Base-by-base conservation (phyloP, 768 basidiomycete genomes). In the Cystobasidium tubakii region DNA sequence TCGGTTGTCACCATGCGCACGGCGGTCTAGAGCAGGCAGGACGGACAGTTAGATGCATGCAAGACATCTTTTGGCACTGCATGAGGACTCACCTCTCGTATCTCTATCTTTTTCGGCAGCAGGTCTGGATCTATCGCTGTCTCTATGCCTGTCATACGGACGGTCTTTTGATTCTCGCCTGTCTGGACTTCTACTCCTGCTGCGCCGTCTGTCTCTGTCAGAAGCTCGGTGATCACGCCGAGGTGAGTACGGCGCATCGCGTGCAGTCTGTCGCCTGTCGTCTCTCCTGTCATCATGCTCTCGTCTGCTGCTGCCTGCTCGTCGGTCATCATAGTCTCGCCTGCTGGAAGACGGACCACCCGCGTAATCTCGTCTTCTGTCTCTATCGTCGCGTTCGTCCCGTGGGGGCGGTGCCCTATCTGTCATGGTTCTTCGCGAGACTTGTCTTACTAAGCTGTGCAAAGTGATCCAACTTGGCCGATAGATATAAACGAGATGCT, bases 271-370 rank as follows among this genome's bases (percentile, higher is more conserved):
- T 73, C 73, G 46, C 25, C 21, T 19, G 13, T 69, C 42, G 66
- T 53, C 25, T 53, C 66, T 63, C 31, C 54, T 39, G 66, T 19
- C 66, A 29, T 34, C n/a, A 15, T 55, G 25, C 10, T 66, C 65
- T 36, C 69, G 31, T 15, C 74, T 27, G 27, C 66, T 67, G 53
- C 66, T 34, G 4, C 36, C 65, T 23, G 53, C 27, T 25, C 66
- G 23, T 39, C 27, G 25, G 50, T 46, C 39, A n/a, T 23, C 34
- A 21, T 39, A 27, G n/a, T 27, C 55, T 43, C 44, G 23, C 23
- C 67, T 43, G 46, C 66, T 39, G 42, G 57, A 62, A n/a, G 57
- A 62, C 4, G 57, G n/a, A 12, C 31, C 31, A 10, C 36, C 31
- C 6, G 3, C 31, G 57, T 39, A 19, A 23, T 62, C 36, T 39